Evolutionary conservation across 257 asterid genomes (phyloP).

Genomic region (Paulownia fortunei): DNA sequence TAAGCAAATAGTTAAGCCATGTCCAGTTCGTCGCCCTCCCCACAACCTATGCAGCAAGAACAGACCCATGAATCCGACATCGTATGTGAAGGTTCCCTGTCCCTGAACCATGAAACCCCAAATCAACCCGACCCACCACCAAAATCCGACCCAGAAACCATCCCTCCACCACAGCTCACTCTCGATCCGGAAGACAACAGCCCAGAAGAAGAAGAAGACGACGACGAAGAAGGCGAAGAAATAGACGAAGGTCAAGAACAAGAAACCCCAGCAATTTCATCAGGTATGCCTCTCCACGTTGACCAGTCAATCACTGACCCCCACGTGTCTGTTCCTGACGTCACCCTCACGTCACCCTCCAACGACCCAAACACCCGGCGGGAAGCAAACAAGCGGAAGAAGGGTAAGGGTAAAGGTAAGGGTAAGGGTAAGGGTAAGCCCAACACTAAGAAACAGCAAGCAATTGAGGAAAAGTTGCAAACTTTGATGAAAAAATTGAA

Average conservation of each 20-base stretch:
- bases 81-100: background rate
- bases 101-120: constrained; percentile 36
- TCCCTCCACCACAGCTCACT: background rate
- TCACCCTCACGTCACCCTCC: constrained; percentile 40
- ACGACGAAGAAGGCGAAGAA: constrained; percentile 41
- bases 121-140: constrained; percentile 22
- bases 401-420: constrained; percentile 49
- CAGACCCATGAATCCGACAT: constrained; percentile 31
- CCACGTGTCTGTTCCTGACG: constrained; percentile 30
- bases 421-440: constrained; percentile 42
- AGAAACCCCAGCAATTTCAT: constrained; percentile 35
- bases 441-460: constrained; percentile 52
- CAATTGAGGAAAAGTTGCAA: constrained; percentile 55
- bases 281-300: constrained; percentile 34
- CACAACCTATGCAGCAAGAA: background rate
- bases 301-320: constrained; percentile 33
- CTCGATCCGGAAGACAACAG: constrained; percentile 28
- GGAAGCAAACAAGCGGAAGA: constrained; percentile 54
- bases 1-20: background rate
- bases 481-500: constrained; percentile 51
- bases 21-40: constrained; percentile 25
- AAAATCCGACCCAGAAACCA: constrained; percentile 18
- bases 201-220: constrained; percentile 40
- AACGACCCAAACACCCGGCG: constrained; percentile 26
- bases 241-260: constrained; percentile 15